Base-by-base conservation (phyloP, 768 basidiomycete species). In the Leccinum fibrillosum region DNA sequence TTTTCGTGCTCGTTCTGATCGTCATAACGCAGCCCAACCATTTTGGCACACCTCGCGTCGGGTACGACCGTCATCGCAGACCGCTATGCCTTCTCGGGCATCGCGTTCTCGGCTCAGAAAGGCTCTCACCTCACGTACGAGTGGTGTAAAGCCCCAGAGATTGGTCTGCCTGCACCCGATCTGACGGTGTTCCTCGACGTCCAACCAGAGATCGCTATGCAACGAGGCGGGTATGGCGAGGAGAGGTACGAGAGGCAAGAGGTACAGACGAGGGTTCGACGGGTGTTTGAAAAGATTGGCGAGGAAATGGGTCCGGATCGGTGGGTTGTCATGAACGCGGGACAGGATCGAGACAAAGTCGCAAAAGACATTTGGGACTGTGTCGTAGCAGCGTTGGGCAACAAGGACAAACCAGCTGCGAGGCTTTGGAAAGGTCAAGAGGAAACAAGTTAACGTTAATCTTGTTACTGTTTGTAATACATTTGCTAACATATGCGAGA, bases 11-110 rank as follows among this genome's bases (percentile, higher is more conserved):
- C 44, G 12, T 37, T 12, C 37, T 37, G 37, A 37, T 17, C 0
- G 0, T 0, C 15, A 35, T 5, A 48, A 17, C 26, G 62, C 59
- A 89, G 90, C 25, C 72, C 85, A 3, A 77, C 77, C 0, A 93
- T 98, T 52, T 77, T 83, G 56, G 66, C 73, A 5, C 75, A 83
- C 23, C 78, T 97, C 3, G 71, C 71, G 0, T 67, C 76, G 0
- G 93, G 94, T 0, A 89, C 84, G 4, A 82, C 84, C 0, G 77
- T 99, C 67, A 74, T 99, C 48, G 93, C 91, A 66, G 96, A 98
- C 71, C 82, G 97, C 45, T 99, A 98, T 70, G 92, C 94, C 1
- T 98, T 98, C 74, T 98, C 95, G 3, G 96, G 96, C 0, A 88
- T 94, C 62, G 94, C 93, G 2, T 98, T 98, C 71, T 88, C 88